Base-by-base conservation (phyloP, 106 monocot genomes). In the Acorus gramineus region DNA sequence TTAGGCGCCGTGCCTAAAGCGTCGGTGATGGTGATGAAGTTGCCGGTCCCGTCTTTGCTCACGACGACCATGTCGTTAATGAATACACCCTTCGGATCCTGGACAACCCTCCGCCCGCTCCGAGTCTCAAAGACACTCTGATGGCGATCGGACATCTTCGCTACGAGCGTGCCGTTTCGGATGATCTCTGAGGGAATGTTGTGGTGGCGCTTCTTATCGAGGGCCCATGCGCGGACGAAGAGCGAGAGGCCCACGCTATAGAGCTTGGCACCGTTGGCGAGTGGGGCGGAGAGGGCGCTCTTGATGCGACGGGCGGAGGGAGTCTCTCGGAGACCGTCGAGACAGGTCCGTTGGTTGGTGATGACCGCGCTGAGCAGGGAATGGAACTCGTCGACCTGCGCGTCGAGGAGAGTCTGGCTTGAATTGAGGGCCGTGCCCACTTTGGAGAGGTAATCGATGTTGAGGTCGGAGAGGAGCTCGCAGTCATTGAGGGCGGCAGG, bases 341-440 rank as follows among this genome's bases (percentile, higher is more conserved):
- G 52, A 42, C 76, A 76, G 12, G 76, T 76, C 57, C 70, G 69
- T 45, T 63, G 69, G 57, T 76, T 76, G 63, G 76, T 64, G 49
- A 76, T 54, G 0, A 69, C 69, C 11, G 76, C 76, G 44, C 67
- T 68, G 63, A 76, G 76, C 2, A 76, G 57, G 4, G 69, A 55
- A 14, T 64, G 57, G 11, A 64, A 43, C 47, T 11, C 43, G 7
- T 76, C 69, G 0, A 67, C 56, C 47, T 69, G 49, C 11, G 63
- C 43, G 50, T 76, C 69, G 12, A 44, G 57, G 2, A 69, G 69
- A 11, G 3, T 42, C 46, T 55, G 11, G 43, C 45, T 58, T 44
- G 44, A 45, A 62, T 69, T 70, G 56, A 64, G 42, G 5, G 69
- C 46, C 4, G 45, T 13, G 5, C 43, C 64, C 3, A 58, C 13